phyloP scores from a whole-genome alignment of 345 rosid genomes.

The Lumnitzera littorea region DNA sequence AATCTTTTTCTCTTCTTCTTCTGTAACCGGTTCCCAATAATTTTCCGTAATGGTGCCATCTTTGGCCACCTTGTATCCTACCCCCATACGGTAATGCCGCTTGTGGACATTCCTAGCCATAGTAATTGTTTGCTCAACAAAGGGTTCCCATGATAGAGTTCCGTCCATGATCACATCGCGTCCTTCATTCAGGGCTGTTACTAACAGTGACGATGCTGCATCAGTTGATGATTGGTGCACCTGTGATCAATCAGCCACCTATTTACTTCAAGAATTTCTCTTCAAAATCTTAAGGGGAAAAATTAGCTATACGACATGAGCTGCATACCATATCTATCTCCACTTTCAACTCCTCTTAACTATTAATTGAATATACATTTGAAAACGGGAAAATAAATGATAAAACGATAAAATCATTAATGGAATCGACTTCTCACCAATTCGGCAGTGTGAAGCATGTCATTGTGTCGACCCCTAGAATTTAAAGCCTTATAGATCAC shows the following conservation, averaged over 20 bases:
- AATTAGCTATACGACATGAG: not conserved
- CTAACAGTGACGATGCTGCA: conserved; percentile 83
- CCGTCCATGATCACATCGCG: conserved; percentile 96
- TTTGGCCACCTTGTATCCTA: conserved; percentile 55
- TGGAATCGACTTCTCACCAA: conserved; percentile 26
- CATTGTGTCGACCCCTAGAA: conserved; percentile 66
- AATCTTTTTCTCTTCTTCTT: conserved; percentile 26
- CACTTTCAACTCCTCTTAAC: too few relatives aligned
- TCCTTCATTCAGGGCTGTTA: conserved; percentile 93
- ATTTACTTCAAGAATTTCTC: not conserved
- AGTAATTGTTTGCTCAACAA: conserved; percentile 70
- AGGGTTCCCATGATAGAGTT: conserved; percentile 87
- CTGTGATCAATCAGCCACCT: conserved; percentile 15
- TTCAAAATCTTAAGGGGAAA: not conserved
- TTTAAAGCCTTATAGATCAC: conserved; percentile 77
- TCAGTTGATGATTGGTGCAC: conserved; percentile 88
- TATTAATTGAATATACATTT: too few relatives aligned
- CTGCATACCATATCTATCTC: too few relatives aligned
- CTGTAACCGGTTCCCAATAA: conserved; percentile 53
- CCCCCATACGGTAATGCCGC: conserved; percentile 68
- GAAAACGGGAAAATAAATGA: too few relatives aligned
- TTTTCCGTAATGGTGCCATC: conserved; percentile 60
- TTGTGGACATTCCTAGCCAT: conserved; percentile 87
- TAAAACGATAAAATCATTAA: too few relatives aligned
- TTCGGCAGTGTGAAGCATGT: conserved; percentile 85